These are phyloP conservation scores for Boletus reticuloceps DNA, from an alignment of 768 basidiomycete species.

Conservation along the genomic window DNA sequence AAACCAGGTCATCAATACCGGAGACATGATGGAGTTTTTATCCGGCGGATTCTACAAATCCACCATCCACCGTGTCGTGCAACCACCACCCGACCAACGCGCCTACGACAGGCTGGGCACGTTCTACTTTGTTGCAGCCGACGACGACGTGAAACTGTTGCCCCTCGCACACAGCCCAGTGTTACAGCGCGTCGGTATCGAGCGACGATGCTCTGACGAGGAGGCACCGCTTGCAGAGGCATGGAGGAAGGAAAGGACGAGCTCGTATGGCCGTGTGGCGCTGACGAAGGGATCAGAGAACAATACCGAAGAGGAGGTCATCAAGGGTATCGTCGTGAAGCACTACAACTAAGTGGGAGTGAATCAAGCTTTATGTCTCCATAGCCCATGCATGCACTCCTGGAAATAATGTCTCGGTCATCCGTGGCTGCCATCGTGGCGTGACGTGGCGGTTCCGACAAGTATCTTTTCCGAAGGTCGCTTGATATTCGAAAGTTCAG, in stretches of 20 bases:
- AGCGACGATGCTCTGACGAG: constrained; percentile 33
- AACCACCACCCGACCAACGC: constrained; percentile 53
- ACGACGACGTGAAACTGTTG: constrained; percentile 46
- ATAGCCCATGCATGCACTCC: no score
- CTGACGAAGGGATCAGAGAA: constrained; percentile 39
- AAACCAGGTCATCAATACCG: constrained; percentile 55
- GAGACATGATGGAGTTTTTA: constrained; percentile 56
- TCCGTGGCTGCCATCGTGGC: no score
- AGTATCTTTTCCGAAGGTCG: no score
- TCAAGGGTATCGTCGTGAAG: constrained; percentile 53
- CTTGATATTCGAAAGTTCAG: no score
- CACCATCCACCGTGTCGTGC: constrained; percentile 60
- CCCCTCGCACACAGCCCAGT: constrained; percentile 49
- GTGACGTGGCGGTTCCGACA: no score
- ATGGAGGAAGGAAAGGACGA: constrained; percentile 50
- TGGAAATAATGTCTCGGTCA: no score
- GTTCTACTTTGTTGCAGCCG: constrained; percentile 54
- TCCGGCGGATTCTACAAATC: constrained; percentile 56
- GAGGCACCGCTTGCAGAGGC: constrained; percentile 47
- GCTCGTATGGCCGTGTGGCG: constrained; percentile 47
- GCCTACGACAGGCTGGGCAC: constrained; percentile 47
- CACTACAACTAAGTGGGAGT: constrained; percentile 45
- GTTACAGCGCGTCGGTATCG: constrained; percentile 42
- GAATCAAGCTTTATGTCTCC: background rate
- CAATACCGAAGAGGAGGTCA: constrained; percentile 51